Percentiles rank a stretch among this genome's conserved stretches.
These are phyloP conservation scores for Smithsoniella earleae DNA, from an alignment of 163 green algal species.

Conservation along the genomic window DNA sequence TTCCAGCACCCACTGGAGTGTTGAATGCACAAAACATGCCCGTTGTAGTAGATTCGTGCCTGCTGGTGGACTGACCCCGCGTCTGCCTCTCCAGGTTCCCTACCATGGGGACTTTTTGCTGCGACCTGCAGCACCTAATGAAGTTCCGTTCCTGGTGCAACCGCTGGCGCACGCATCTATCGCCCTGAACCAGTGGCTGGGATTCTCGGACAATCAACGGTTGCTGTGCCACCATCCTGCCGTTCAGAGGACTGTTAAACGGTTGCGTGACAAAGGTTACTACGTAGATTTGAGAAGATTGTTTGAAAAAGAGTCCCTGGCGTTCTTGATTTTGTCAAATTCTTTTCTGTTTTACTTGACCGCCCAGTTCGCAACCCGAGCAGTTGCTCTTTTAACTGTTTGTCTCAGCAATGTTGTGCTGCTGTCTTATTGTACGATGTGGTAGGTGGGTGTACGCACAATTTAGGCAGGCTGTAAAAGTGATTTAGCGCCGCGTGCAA, in stretches of 20 bases:
- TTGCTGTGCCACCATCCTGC: background rate
- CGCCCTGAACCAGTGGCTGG: conserved; percentile 10
- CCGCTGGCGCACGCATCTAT: conserved; percentile 5
- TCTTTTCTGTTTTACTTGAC: background rate
- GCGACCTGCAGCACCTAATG: background rate
- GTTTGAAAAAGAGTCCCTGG: conserved; percentile 21
- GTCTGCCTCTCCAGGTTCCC: background rate
- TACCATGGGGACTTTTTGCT: conserved; percentile 22
- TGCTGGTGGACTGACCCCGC: background rate
- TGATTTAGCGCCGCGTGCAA: too few species aligned
- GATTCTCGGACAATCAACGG: background rate
- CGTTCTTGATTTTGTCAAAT: background rate
- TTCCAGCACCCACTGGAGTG: background rate
- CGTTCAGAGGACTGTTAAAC: background rate
- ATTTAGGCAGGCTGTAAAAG: too few species aligned
- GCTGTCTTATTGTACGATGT: conserved; percentile 12
- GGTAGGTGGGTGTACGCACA: too few species aligned
- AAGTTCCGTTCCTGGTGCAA: background rate
- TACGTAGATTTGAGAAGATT: conserved; percentile 10
- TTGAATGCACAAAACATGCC: background rate
- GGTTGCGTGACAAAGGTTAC: background rate
- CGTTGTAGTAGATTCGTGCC: background rate
- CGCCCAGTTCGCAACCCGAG: background rate
- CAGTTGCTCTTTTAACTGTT: background rate
- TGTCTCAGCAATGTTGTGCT: background rate